phyloP scores from a whole-genome alignment of 345 rosid genomes.

The Brassica napus region Da-Ae NC_063440.1:2304001-2304500 shows the following conservation, averaged over 20 bases:
- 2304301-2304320: neutral
- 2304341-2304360: neutral
- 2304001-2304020: neutral
- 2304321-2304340: neutral
- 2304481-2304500: too few species aligned
- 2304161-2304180: neutral
- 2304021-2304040: neutral
- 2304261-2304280: neutral
- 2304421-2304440: too few species aligned
- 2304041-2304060: too few species aligned
- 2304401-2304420: too few species aligned
- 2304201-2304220: neutral
- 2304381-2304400: too few species aligned
- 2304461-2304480: too few species aligned
- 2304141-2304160: neutral
- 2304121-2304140: neutral
- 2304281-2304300: neutral
- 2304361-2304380: too few species aligned
- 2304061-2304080: too few species aligned
- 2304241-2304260: neutral
- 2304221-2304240: neutral
- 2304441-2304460: too few species aligned
- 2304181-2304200: neutral
- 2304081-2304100: too few species aligned
- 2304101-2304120: too few species aligned